Percentiles rank a stretch among this genome's conserved stretches.
Conservation (phyloP, 2,329 filamentous ascomycete species). For the Nemania sp. region DNA sequence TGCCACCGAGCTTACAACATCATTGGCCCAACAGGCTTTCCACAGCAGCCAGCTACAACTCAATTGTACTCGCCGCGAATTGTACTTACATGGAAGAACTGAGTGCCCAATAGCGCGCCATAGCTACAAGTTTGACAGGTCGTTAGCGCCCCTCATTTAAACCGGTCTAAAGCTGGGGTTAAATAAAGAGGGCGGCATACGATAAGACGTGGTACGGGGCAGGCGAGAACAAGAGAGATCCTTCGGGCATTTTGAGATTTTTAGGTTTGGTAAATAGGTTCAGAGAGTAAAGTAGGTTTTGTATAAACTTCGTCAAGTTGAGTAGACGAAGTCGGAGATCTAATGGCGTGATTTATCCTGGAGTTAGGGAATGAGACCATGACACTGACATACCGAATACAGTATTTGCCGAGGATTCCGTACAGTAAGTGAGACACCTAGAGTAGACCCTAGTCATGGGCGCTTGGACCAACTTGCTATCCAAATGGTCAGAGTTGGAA, state of each 20-base stretch:
- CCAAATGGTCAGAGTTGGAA: neutral
- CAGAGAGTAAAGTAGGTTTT: neutral
- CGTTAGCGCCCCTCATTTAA: slow-evolving; percentile 40
- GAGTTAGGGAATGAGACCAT: neutral
- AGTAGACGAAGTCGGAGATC: slow-evolving; percentile 29
- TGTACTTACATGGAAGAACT: slow-evolving; percentile 81
- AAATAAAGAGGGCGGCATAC: slow-evolving; percentile 57
- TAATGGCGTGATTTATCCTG: slow-evolving; percentile 17
- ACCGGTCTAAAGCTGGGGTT: slow-evolving; percentile 32
- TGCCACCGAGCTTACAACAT: neutral
- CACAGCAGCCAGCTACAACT: neutral
- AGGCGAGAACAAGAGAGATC: slow-evolving; percentile 69
- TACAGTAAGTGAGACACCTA: too few relatives aligned
- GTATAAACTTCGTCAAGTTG: slow-evolving; percentile 31
- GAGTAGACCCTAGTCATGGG: neutral
- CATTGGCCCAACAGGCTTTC: neutral
- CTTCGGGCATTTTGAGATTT: slow-evolving; percentile 57
- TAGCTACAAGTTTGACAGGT: slow-evolving; percentile 68
- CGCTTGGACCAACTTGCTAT: slow-evolving; percentile 41
- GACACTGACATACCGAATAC: neutral
- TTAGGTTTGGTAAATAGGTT: neutral
- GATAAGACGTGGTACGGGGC: slow-evolving; percentile 82
- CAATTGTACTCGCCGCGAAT: slow-evolving; percentile 60
- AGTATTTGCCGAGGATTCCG: too few relatives aligned
- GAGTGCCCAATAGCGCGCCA: slow-evolving; percentile 86